These are phyloP conservation scores for Zygosaccharomyces sapae DNA, from an alignment of 1,139 yeast species.

Conservation along the genomic window DNA sequence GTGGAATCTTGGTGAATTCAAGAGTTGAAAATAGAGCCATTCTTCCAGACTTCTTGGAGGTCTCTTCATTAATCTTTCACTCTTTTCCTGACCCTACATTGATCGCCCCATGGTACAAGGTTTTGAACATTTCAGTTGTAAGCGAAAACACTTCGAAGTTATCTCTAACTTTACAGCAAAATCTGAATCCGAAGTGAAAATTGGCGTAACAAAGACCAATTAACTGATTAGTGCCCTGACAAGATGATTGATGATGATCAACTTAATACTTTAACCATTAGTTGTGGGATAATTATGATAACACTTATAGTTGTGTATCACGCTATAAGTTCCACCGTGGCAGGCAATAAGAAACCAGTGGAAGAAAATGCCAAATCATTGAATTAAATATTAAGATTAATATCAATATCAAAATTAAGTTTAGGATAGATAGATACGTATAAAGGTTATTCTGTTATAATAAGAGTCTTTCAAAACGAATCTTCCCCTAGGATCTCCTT, in stretches of 20 bases:
- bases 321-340: constrained; percentile 39
- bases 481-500: constrained; percentile 43
- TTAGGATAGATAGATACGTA: constrained; percentile 3
- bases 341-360: constrained; percentile 7
- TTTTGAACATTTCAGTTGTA: not conserved
- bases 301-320: constrained; percentile 70
- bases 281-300: constrained; percentile 73
- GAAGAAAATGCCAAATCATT: constrained; percentile 1
- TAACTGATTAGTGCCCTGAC: not conserved
- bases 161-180: not conserved
- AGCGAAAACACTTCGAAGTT: constrained; percentile 2
- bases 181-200: not conserved
- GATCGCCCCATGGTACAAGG: too few species aligned
- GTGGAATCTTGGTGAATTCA: constrained; percentile 63
- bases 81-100: not conserved
- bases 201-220: not conserved
- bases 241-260: constrained; percentile 78
- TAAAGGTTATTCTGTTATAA: constrained; percentile 1
- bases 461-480: not conserved
- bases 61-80: constrained; percentile 19
- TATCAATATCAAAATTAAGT: not conserved
- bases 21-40: constrained; percentile 46
- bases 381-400: constrained; percentile 1
- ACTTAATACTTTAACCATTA: constrained; percentile 65
- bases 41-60: constrained; percentile 47